Base-by-base conservation (phyloP, 2,329 filamentous ascomycete species). In the Boeremia exigua region DNA sequence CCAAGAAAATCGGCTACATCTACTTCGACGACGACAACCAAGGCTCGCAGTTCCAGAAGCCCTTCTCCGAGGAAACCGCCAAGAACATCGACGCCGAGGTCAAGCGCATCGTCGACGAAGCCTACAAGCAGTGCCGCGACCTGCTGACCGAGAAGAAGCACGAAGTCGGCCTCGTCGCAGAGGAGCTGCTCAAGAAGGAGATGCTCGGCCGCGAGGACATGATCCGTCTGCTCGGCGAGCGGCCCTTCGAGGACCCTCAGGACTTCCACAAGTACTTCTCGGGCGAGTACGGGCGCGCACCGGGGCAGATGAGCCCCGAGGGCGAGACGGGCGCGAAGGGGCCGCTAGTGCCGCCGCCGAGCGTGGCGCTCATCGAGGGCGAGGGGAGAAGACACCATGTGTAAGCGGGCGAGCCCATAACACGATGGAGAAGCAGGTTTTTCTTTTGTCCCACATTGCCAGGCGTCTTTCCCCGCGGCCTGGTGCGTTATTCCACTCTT, bases 241-340 rank as follows among this genome's bases (percentile, higher is more conserved):
- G 95, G 62, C 91, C 92, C 12, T 98, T 90, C 68, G 88, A 89
- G 36, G 94, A 98, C 68, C 83, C 86, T 57, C 88, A 90, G 68
- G 93, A 98, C 70, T 98, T 99, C 77, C 82, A 88, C 69, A 97
- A 97, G 82, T 99, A 96, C 81, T 99, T 99, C 76, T 75, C 75
- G 11, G 76, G 77, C 27, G 70, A 75, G 59, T 62, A 70, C 27
- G 73, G 71, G 10, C 71, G 66, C 50, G 73, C 66, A 1, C 72
- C 73, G 0, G 73, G 73, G 0, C 50, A 73, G 4, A 67, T 75
- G 5, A 70, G 72, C 48, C 73, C 73, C 2, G 49, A 67, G 29
- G 71, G 68, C 9, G 67, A 70, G 11, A 66, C 66, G 9, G 72
- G 71, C 1, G 66, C 69, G 7, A 75, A 75, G 58, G 72, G 71